Conservation (phyloP, 31 red algal genomes). For the Odonthalia washingtoniensis region DNA sequence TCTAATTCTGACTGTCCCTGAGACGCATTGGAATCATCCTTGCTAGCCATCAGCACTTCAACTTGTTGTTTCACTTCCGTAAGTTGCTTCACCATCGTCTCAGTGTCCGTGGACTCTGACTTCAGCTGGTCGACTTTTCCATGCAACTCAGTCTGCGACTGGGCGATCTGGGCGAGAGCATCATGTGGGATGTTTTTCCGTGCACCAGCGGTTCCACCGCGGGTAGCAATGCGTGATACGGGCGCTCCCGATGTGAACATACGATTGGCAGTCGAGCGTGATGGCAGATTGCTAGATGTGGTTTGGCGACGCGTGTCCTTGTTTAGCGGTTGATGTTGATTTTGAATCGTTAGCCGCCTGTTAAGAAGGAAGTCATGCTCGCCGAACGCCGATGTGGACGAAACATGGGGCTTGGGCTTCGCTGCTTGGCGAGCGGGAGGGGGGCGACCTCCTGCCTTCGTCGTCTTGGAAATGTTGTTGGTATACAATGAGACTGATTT, state of each 20-base stretch:
- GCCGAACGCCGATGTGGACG: too few relatives aligned
- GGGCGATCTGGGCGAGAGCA: background rate
- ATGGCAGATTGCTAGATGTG: background rate
- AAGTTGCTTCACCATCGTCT: background rate
- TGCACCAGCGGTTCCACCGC: background rate
- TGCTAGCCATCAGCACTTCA: slow-evolving; percentile 11
- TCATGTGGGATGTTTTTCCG: background rate
- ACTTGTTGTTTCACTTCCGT: slow-evolving; percentile 13
- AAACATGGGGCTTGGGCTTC: too few relatives aligned
- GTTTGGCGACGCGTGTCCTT: background rate
- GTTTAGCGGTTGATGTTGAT: too few relatives aligned
- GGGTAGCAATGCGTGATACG: background rate
- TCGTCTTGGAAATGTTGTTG: too few relatives aligned
- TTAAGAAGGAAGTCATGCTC: too few relatives aligned
- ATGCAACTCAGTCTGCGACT: background rate
- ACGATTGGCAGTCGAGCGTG: too few relatives aligned
- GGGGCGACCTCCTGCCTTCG: too few relatives aligned
- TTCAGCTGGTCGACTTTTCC: background rate
- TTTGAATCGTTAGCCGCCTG: too few relatives aligned
- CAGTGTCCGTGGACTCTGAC: background rate
- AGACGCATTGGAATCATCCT: background rate
- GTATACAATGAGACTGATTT: too few relatives aligned
- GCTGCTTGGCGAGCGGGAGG: too few relatives aligned
- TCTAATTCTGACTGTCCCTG: background rate
- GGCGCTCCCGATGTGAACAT: background rate